Percentiles rank a stretch among this genome's conserved stretches.
Evolutionary conservation across 345 rosid genomes (phyloP).

Genomic region (Pugionium cornutum): DNA sequence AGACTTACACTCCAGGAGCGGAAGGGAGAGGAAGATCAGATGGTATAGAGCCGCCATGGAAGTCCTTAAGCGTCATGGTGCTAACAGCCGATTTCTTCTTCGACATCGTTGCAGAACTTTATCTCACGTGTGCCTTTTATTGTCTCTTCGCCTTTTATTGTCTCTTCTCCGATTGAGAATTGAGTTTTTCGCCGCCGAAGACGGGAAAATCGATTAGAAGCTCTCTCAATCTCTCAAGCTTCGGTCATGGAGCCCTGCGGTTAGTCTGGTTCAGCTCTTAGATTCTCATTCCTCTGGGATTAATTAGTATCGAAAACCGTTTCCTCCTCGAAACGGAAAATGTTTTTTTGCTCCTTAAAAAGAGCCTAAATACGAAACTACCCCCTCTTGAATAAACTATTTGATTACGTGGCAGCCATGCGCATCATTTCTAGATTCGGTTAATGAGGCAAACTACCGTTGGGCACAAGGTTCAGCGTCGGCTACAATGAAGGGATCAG

Average conservation of each 20-base stretch:
- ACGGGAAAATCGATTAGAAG: constrained; percentile 3
- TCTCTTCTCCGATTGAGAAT: constrained; percentile 37
- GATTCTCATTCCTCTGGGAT: constrained; percentile 3
- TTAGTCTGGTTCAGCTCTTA: constrained; percentile 21
- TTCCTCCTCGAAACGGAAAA: constrained; percentile 26
- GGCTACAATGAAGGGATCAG: neutral
- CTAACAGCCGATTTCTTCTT: constrained; percentile 70
- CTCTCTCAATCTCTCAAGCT: constrained; percentile 9
- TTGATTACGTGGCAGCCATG: constrained; percentile 34
- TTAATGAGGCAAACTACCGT: neutral
- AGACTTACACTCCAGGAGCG: constrained; percentile 85
- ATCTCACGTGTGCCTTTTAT: constrained; percentile 9
- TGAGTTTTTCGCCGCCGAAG: constrained; percentile 27
- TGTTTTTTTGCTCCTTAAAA: constrained; percentile 18
- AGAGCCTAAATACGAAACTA: neutral
- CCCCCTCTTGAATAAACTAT: neutral
- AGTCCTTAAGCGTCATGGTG: constrained; percentile 89
- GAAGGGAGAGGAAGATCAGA: constrained; percentile 87
- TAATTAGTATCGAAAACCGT: neutral
- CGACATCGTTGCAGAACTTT: constrained; percentile 54
- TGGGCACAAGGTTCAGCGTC: neutral
- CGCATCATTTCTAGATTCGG: constrained; percentile 14
- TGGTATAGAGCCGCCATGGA: constrained; percentile 92
- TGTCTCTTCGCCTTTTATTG: neutral
- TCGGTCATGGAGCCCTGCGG: neutral